phyloP scores from a whole-genome alignment of 2,329 filamentous ascomycete genomes.

The Pseudogymnoascus sp. region DNA sequence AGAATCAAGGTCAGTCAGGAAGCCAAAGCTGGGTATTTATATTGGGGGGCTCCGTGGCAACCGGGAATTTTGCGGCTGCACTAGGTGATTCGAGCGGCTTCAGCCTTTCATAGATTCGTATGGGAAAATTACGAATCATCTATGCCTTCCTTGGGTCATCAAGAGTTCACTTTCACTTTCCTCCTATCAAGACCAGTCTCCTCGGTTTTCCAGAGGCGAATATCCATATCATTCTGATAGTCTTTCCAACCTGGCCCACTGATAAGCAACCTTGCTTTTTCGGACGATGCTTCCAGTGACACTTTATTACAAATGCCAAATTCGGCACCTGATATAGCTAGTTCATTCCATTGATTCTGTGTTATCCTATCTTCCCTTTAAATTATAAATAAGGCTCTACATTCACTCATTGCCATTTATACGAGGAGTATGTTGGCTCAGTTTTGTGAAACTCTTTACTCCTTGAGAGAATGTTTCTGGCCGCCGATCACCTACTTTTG shows the following conservation, averaged over 20 bases:
- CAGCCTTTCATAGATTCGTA: not conserved
- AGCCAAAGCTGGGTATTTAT: not conserved
- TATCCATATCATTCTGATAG: not conserved
- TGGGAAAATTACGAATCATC: not conserved
- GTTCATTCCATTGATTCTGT: not conserved
- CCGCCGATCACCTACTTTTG: not conserved
- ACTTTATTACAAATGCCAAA: not conserved
- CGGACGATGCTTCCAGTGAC: not conserved
- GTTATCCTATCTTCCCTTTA: not conserved
- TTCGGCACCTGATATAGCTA: not conserved
- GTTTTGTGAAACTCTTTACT: not conserved
- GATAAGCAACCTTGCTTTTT: not conserved
- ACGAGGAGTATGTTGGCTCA: not conserved
- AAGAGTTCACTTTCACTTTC: not conserved
- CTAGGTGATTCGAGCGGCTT: not conserved
- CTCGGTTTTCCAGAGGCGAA: not conserved
- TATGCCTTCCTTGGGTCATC: not conserved
- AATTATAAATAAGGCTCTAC: not conserved
- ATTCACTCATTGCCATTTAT: not conserved
- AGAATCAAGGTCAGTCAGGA: not conserved
- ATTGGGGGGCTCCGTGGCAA: not conserved
- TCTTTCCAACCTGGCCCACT: not conserved
- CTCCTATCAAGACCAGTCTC: not conserved
- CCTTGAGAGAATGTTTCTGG: not conserved
- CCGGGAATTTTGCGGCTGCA: no score